These are phyloP conservation scores for Coniella vitis DNA, from an alignment of 2,329 filamentous ascomycete genomes.

Conservation along the genomic window DNA sequence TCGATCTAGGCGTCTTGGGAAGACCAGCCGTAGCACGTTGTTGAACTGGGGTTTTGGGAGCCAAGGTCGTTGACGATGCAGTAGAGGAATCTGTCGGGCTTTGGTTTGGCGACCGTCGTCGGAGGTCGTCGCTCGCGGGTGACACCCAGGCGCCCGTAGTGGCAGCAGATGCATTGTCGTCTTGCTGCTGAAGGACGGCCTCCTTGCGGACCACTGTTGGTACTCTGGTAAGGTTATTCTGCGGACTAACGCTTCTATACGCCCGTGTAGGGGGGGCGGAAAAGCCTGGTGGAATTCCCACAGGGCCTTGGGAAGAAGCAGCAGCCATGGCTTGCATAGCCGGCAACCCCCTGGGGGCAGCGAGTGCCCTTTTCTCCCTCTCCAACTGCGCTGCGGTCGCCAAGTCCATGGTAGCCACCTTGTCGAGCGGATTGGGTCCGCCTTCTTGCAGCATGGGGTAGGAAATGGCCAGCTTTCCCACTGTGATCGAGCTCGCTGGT, in stretches of 20 bases:
- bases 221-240: slow-evolving; percentile 28
- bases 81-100: slow-evolving; percentile 10
- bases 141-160: slow-evolving; percentile 45
- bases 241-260: slow-evolving; percentile 8
- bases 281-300: neutral
- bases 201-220: slow-evolving; percentile 31
- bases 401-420: slow-evolving; percentile 43
- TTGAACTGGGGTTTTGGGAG: slow-evolving; percentile 34
- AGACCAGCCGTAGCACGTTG: slow-evolving; percentile 39
- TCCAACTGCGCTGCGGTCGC: slow-evolving; percentile 42
- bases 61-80: slow-evolving; percentile 20
- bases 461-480: slow-evolving; percentile 41
- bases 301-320: too few species aligned
- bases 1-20: slow-evolving; percentile 40
- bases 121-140: slow-evolving; percentile 41
- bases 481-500: slow-evolving; percentile 18
- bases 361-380: slow-evolving; percentile 33
- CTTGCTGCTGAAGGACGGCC: slow-evolving; percentile 5
- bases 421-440: slow-evolving; percentile 34
- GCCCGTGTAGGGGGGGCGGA: neutral
- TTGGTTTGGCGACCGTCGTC: slow-evolving; percentile 45
- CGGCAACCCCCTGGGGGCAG: neutral
- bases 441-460: slow-evolving; percentile 38
- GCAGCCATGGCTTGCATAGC: too few species aligned
- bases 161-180: slow-evolving; percentile 24